phyloP scores from a whole-genome alignment of 192 early-diverging fungal species.

The Backusella psychrophila region DNA sequence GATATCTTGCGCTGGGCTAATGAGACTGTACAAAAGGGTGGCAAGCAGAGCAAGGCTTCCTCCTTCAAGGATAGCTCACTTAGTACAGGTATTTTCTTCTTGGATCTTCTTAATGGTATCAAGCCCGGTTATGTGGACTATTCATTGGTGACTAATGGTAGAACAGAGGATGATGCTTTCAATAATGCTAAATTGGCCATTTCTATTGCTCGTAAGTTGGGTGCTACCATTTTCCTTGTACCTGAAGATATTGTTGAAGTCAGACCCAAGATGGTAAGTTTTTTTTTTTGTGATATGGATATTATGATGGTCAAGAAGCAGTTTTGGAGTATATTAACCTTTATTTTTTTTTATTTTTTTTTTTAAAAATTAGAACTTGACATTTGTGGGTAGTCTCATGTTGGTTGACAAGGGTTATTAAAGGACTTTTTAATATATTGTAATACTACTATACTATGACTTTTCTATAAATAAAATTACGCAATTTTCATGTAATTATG shows the following conservation, averaged over 20 bases:
- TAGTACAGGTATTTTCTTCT: constrained; percentile 78
- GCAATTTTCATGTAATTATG: no score
- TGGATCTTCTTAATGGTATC: constrained; percentile 92
- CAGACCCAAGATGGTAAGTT: constrained; percentile 89
- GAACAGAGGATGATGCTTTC: constrained; percentile 79
- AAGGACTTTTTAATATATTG: background rate
- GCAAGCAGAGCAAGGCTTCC: constrained; percentile 66
- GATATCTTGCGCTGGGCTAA: constrained; percentile 98
- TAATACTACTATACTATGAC: no score
- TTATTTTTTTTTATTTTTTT: constrained; percentile 13
- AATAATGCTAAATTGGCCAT: constrained; percentile 96
- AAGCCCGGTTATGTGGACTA: constrained; percentile 92
- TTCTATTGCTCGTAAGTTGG: constrained; percentile 97
- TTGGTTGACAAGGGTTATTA: constrained; percentile 47
- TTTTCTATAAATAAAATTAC: no score
- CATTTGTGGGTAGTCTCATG: constrained; percentile 95
- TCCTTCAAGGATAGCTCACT: constrained; percentile 86
- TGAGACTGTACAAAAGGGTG: constrained; percentile 62
- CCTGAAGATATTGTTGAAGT: constrained; percentile 99
- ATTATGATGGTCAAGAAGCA: background rate
- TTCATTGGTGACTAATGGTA: constrained; percentile 72
- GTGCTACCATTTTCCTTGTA: constrained; percentile 97
- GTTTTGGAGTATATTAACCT: background rate
- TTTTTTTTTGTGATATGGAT: background rate
- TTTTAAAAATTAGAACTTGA: constrained; percentile 67